phyloP scores from a whole-genome alignment of 768 basidiomycete genomes.

The Mycena galopus region DNA sequence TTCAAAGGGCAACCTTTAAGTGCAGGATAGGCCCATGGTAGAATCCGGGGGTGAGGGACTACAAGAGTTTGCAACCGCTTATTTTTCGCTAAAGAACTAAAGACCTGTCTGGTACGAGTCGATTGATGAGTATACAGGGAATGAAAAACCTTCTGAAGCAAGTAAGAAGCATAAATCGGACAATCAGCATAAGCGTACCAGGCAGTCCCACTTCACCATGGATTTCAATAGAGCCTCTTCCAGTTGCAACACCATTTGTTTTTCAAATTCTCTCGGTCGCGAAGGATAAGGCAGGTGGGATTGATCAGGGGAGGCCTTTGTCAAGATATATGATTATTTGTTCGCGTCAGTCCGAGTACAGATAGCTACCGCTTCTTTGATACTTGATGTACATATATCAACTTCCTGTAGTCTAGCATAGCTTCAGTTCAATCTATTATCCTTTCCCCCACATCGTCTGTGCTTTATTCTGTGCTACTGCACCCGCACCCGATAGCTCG shows the following conservation, averaged over 20 bases:
- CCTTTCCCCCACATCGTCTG: too few relatives aligned
- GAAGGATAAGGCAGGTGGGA: not conserved
- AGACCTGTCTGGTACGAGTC: not conserved
- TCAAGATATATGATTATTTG: too few relatives aligned
- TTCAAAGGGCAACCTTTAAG: not conserved
- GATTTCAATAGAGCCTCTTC: not conserved
- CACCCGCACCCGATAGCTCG: too few relatives aligned
- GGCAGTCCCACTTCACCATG: not conserved
- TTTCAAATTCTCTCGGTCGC: not conserved
- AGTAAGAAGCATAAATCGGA: too few relatives aligned
- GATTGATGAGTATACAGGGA: not conserved
- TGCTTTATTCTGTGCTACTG: too few relatives aligned
- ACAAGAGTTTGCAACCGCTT: not conserved
- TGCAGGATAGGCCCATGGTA: not conserved
- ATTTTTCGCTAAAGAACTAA: not conserved
- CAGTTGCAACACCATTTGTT: not conserved
- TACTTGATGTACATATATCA: too few relatives aligned
- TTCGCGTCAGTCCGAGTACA: too few relatives aligned
- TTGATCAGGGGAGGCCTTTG: constrained; percentile 4
- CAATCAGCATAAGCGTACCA: not conserved
- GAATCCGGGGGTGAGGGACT: not conserved
- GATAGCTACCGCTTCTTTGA: too few relatives aligned
- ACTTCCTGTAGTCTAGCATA: too few relatives aligned
- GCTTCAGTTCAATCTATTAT: too few relatives aligned
- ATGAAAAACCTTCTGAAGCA: not conserved